A percentile compares a stretch with the other conserved stretches of the same genome.
phyloP scores from a whole-genome alignment of 495 filamentous ascomycete genomes.

The Thermothielavioides terrestris region DNA sequence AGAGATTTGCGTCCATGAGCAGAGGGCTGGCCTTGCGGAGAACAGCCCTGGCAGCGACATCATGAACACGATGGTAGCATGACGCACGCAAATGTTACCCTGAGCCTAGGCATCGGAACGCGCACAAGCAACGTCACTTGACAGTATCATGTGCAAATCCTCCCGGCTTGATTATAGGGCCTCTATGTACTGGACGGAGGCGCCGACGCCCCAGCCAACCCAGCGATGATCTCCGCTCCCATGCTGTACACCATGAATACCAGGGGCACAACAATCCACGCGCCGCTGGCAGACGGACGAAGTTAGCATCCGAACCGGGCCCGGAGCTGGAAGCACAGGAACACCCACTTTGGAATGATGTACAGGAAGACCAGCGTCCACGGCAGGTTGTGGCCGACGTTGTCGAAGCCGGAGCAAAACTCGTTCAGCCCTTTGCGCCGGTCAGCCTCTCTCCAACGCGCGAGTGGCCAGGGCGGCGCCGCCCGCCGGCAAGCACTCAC shows the following conservation, averaged over 20 bases:
- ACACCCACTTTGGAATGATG: conserved; percentile 73
- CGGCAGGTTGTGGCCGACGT: conserved; percentile 67
- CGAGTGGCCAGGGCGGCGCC: not conserved
- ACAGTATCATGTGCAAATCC: too few species aligned
- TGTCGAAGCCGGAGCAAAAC: conserved; percentile 63
- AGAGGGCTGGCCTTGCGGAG: too few species aligned
- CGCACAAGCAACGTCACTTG: too few species aligned
- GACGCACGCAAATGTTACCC: too few species aligned
- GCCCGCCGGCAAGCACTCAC: conserved; percentile 37
- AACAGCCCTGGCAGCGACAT: too few species aligned
- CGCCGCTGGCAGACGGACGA: conserved; percentile 53
- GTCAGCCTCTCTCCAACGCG: not conserved
- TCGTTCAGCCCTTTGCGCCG: conserved; percentile 63
- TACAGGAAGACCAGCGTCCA: conserved; percentile 54
- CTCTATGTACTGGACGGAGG: not conserved
- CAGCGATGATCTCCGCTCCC: conserved; percentile 60
- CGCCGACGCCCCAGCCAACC: conserved; percentile 35
- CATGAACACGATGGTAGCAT: too few species aligned
- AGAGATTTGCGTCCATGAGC: too few species aligned
- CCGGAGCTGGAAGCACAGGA: not conserved
- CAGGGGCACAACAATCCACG: conserved; percentile 66
- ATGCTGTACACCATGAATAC: conserved; percentile 66
- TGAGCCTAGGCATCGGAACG: too few species aligned
- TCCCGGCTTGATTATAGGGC: too few species aligned
- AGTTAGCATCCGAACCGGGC: conserved; percentile 8